Evolutionary conservation across 2,329 filamentous ascomycete species (phyloP).

Genomic region (Pseudogymnoascus sp.): DNA sequence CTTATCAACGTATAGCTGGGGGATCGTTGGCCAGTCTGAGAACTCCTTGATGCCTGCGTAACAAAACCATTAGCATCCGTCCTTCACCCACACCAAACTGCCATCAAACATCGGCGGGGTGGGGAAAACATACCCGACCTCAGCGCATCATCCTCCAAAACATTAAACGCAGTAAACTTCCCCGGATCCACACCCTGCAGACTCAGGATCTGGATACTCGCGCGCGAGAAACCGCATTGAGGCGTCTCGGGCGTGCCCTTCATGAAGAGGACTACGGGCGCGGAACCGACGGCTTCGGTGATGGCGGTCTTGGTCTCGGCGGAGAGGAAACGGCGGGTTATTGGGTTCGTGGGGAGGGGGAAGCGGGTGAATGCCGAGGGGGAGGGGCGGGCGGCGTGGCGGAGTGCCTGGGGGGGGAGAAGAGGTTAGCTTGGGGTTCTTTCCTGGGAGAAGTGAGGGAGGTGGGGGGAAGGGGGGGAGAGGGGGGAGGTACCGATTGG

Average conservation of each 20-base stretch:
- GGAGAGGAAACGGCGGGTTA: constrained; percentile 58
- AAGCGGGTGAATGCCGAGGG: background rate
- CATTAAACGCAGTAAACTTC: constrained; percentile 98
- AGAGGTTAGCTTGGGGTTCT: background rate
- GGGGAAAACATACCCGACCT: constrained; percentile 69
- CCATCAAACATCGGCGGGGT: too few species aligned
- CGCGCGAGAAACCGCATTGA: constrained; percentile 93
- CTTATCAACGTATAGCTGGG: constrained; percentile 88
- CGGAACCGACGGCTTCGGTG: constrained; percentile 77
- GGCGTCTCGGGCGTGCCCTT: constrained; percentile 95
- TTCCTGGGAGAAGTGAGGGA: background rate
- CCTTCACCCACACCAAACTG: constrained; percentile 13
- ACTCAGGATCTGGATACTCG: constrained; percentile 88
- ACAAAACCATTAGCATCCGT: background rate
- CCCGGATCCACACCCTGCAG: constrained; percentile 88
- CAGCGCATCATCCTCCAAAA: constrained; percentile 82
- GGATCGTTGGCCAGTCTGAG: constrained; percentile 98
- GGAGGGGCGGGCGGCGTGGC: background rate
- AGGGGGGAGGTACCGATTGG: background rate
- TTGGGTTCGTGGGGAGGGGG: background rate
- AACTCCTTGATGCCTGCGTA: constrained; percentile 84
- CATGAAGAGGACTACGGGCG: constrained; percentile 97
- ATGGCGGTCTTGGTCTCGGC: constrained; percentile 73
- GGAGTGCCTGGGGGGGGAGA: background rate
- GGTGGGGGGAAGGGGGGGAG: background rate